Percentiles rank a stretch among this genome's conserved stretches.
These are phyloP conservation scores for Colletotrichum sidae DNA, from an alignment of 2,329 filamentous ascomycete genomes.

Conservation along the genomic window DNA sequence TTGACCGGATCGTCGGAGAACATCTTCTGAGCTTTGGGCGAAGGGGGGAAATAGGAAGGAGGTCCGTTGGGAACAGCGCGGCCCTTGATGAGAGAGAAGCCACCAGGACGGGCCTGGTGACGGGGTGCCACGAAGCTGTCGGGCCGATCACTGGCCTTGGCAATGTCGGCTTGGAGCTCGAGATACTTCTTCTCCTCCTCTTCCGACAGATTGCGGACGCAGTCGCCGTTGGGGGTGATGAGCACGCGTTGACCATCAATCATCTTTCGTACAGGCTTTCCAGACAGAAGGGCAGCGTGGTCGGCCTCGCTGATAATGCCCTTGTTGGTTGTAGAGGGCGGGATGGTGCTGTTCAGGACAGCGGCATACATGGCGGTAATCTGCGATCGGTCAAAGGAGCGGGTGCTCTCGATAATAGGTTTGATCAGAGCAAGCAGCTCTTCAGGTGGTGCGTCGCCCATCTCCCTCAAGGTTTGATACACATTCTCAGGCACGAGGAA, in stretches of 20 bases:
- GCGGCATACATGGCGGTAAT: constrained; percentile 18
- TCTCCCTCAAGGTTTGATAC: constrained; percentile 27
- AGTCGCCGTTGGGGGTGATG: constrained; percentile 81
- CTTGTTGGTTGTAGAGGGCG: constrained; percentile 50
- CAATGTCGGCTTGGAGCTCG: constrained; percentile 72
- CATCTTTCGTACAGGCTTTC: constrained; percentile 70
- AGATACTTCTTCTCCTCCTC: constrained; percentile 79
- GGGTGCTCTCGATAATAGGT: constrained; percentile 45
- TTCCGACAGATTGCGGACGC: constrained; percentile 76
- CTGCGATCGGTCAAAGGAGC: constrained; percentile 18
- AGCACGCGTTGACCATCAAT: constrained; percentile 75
- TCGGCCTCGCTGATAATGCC: constrained; percentile 65
- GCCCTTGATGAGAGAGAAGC: constrained; percentile 73
- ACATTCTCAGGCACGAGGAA: constrained; percentile 35
- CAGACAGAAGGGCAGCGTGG: constrained; percentile 64
- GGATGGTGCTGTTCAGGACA: constrained; percentile 23
- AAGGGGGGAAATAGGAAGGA: constrained; percentile 70
- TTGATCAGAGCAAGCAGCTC: constrained; percentile 53
- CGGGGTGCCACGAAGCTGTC: constrained; percentile 67
- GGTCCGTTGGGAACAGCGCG: constrained; percentile 73
- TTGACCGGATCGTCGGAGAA: constrained; percentile 66
- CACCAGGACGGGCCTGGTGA: constrained; percentile 64
- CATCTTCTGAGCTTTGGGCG: constrained; percentile 53
- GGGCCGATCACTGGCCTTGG: constrained; percentile 61
- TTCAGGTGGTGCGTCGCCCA: constrained; percentile 14